Evolutionary conservation across 768 basidiomycete genomes (phyloP).

Genomic region (Tricholoma matsutake): DNA sequence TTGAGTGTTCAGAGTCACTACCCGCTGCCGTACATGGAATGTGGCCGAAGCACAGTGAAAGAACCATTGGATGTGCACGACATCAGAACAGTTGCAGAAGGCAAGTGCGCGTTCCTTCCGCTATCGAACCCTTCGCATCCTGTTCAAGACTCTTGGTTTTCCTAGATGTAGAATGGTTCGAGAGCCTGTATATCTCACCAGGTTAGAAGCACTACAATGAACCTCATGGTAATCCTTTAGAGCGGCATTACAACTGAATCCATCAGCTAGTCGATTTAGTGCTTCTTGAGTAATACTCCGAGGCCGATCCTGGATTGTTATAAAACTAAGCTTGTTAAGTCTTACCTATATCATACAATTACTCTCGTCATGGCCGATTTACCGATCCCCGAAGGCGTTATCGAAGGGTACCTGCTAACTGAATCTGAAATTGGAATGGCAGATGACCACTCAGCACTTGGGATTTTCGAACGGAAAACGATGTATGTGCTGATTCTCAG

Average conservation of each 20-base stretch:
- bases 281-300: not conserved
- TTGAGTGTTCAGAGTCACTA: not conserved
- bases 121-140: not conserved
- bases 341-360: not conserved
- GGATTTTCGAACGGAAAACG: slow-evolving; percentile 14
- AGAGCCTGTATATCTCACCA: not conserved
- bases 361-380: slow-evolving; percentile 6
- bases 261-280: not conserved
- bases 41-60: not conserved
- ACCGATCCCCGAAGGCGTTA: slow-evolving; percentile 3
- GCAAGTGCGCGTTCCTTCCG: not conserved
- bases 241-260: not conserved
- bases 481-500: slow-evolving; percentile 12
- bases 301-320: slow-evolving; percentile 6
- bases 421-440: not conserved
- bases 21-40: not conserved
- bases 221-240: not conserved
- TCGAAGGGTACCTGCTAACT: not conserved
- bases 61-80: not conserved
- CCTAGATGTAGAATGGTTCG: not conserved
- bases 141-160: not conserved
- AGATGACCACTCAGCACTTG: slow-evolving; percentile 1
- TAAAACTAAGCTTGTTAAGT: not conserved
- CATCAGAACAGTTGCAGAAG: not conserved
- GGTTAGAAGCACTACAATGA: not conserved